Evolutionary conservation across 2,329 filamentous ascomycete species (phyloP), one percentile per base, ranked within the genome.

Genomic region (Coleophoma crateriformis): DNA sequence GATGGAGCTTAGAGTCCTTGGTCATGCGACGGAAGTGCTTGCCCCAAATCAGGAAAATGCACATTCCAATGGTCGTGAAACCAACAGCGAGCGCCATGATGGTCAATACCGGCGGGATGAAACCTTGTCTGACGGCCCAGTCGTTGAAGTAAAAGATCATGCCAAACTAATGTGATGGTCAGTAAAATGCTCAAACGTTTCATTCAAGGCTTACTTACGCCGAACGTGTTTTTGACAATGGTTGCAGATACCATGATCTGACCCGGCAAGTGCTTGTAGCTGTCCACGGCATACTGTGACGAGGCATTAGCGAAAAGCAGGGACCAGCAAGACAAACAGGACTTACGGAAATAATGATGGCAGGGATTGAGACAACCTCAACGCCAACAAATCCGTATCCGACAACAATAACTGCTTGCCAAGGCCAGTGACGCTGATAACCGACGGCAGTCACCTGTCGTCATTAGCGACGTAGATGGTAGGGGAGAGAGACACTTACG

Each of bases 151-250:
- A 79, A 48, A 77, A 75, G 49, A 68, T 68, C 56, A 81, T 76
- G 0, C 79, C 78, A 60, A 81, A 83, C 64, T 65, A 33, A 17
- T 38, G 17, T 33, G 20, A 7, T 38, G 10, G 22, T 39, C 20
- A 45, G 33, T 6, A 47, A 6, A 15, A 44, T 17, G 15, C 6
- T 12, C 12, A 34, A 34, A 33, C 20, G 14, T 19, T 3, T 14
- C 15, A 12, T 37, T 33, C 6, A 42, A 45, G 38, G 39, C 49
- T 17, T 17, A 65, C 60, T 57, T 50, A 66, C 63, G 2, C 80
- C 79, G 74, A 77, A 81, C 0, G 81, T 51, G 50, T 83, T 83
- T 67, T 83, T 84, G 56, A 81, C 79, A 40, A 83, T 77, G 0
- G 79, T 83, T 54, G 80, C 75, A 3, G 73, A 69, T 0, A 82